Base-by-base conservation (phyloP, 2,329 filamentous ascomycete species). In the Tolypocladium ovalisporum region DNA sequence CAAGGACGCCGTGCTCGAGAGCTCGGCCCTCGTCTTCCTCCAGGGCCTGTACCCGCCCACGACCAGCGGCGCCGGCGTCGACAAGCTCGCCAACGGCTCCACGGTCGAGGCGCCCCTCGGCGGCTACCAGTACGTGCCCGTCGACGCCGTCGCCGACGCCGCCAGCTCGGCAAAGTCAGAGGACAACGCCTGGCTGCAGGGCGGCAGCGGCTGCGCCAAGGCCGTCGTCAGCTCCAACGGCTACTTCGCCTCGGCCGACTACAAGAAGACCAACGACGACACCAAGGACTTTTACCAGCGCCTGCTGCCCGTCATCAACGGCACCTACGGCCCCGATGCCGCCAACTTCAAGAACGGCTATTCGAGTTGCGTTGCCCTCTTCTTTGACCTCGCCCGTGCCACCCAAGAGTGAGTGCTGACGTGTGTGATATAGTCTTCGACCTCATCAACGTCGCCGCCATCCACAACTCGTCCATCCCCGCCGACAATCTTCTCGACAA, bases 31-130 rank as follows among this genome's bases (percentile, higher is more conserved):
- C 52, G 88, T 83, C 36, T 96, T 96, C 75, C 74, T 93, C 35
- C 92, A 96, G 74, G 90, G 85, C 35, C 78, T 97, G 24, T 97
- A 96, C 69, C 92, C 92, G 12, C 90, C 92, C 1, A 19, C 42
- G 13, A n/a, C n/a, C n/a, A 83, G 86, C 1, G 86, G 1, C 84
- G 84, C 57, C 49, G 61, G 69, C 17, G 68, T 78, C 39, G 79
- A 89, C 72, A 83, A 76, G 2, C 80, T 96, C 44, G 83, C 82
- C 64, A 91, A 96, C 70, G 87, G 87, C 54, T 82, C 81, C 27
- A 75, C 73, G 4, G 76, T 92, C 15, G 74, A 83, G 58, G 76
- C 84, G 1, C 90, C 92, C 0, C 74, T 96, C 66, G 77, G 83
- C 60, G 91, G 91, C 32, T 96, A 91, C 69, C 92, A 97, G 72